Conservation (phyloP, 2,329 filamentous ascomycete species). For the Stagonosporopsis tanaceti region DNA sequence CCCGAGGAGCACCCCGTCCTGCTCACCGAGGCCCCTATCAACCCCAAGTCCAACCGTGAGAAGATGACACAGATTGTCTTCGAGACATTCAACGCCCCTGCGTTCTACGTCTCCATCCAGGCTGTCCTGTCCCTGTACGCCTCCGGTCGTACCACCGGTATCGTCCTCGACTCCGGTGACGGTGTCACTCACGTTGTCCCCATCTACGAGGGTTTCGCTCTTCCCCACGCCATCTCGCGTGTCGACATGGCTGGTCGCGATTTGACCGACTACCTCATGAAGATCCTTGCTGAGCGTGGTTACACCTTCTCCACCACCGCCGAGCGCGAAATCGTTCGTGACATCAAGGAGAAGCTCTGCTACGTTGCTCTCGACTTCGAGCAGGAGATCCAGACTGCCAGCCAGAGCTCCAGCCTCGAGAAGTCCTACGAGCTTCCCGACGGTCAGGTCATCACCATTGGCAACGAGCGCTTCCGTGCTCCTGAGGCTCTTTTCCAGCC, state of each 20-base stretch:
- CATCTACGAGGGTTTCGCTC: constrained; percentile 99
- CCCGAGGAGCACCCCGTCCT: constrained; percentile 99
- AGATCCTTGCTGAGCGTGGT: constrained; percentile 98
- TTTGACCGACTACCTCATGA: constrained; percentile 99
- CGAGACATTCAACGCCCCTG: constrained; percentile 99
- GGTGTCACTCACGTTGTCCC: constrained; percentile 99
- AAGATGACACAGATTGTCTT: constrained; percentile 99
- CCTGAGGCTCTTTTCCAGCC: constrained; percentile 99
- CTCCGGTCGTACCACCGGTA: constrained; percentile 99
- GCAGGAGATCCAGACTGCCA: constrained; percentile 99
- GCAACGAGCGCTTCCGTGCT: constrained; percentile 99
- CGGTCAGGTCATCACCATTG: constrained; percentile 99
- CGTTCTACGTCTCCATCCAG: constrained; percentile 99
- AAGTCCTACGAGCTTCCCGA: constrained; percentile 99
- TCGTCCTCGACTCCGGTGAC: constrained; percentile 99
- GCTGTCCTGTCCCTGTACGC: constrained; percentile 99
- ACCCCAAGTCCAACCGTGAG: constrained; percentile 99
- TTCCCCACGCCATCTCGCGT: constrained; percentile 99
- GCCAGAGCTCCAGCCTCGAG: constrained; percentile 98
- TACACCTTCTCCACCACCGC: constrained; percentile 99
- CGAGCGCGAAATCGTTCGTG: constrained; percentile 99
- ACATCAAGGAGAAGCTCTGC: constrained; percentile 99
- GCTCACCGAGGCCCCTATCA: constrained; percentile 99
- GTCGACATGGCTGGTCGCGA: constrained; percentile 99
- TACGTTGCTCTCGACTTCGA: constrained; percentile 99